Base-by-base conservation (phyloP, 2,329 filamentous ascomycete genomes). In the Cordyceps fumosorosea region DNA sequence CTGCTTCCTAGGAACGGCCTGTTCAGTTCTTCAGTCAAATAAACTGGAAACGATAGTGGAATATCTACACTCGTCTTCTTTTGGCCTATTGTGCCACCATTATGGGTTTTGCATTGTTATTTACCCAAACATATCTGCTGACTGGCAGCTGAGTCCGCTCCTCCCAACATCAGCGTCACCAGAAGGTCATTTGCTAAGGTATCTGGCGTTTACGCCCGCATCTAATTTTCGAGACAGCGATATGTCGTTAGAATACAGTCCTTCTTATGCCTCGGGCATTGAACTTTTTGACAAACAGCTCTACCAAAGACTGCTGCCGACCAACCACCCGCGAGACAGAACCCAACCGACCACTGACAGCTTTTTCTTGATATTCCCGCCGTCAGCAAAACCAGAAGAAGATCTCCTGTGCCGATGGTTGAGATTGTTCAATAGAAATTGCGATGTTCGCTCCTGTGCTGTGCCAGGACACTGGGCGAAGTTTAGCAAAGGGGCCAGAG, bases 281-380 rank as follows among this genome's bases (percentile, higher is more conserved):
- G 61, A 5, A 32, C 16, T 62, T 7, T 62, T 62, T 18, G 54
- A 53, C 22, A 51, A 53, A 5, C 22, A 44, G 11, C 42, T 55
- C 12, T 55, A 62, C 34, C 53, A 34, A 5, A 64, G 40, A 16
- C 18, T 64, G 12, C 56, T 50, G 18, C 58, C 50, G 10, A 54
- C n/a, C n/a, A 47, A 22, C 20, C 40, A 51, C 44, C 24, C 55
- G 11, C 18, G 3, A 34, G 50, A 44, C 22, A 56, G n/a, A 51
- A 60, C 24, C 20, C 53, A 64, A 32, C 58, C 64, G 22, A 65
- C 62, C n/a, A n/a, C 16, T 16, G 29, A 45, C 22, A 60, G 47
- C 65, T 26, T 80, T 84, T 84, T 79, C 64, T 68, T 86, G 1
- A 71, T 78, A 2, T 84, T 84, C 56, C 81, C 83, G 0, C 66